Evolutionary conservation across 345 rosid species (phyloP).

Genomic region (Draba incana): DNA sequence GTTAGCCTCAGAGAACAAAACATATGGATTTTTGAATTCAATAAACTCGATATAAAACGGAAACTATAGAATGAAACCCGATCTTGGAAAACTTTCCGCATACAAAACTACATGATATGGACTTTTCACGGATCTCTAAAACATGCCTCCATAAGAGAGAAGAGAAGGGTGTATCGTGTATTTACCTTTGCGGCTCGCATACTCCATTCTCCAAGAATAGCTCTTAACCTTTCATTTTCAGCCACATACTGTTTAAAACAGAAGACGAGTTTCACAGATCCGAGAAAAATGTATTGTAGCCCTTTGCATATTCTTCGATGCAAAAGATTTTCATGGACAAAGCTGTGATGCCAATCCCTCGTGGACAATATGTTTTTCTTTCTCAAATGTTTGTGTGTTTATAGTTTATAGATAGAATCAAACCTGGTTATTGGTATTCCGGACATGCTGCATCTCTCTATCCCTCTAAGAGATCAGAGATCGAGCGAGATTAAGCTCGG

Average conservation of each 20-base stretch:
- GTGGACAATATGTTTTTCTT: neutral
- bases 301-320: neutral
- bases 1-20: neutral
- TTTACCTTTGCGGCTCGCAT: conserved; percentile 90
- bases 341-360: neutral
- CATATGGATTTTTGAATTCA: no score
- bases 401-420: conserved; percentile 1
- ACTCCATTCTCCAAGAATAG: conserved; percentile 97
- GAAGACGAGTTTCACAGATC: conserved; percentile 5
- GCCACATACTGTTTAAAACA: conserved; percentile 67
- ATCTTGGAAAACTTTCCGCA: neutral
- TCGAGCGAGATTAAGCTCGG: conserved; percentile 87
- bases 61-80: no score
- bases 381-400: neutral
- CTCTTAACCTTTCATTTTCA: conserved; percentile 94
- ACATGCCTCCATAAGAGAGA: conserved; percentile 17
- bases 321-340: conserved; percentile 3
- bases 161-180: neutral
- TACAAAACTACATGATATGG: neutral
- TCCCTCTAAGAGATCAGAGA: conserved; percentile 90
- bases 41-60: no score
- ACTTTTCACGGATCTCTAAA: conserved; percentile 8
- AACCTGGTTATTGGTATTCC: conserved; percentile 86
- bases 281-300: conserved; percentile 1
- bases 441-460: conserved; percentile 78